Base-by-base conservation (phyloP, 2,329 filamentous ascomycete species). In the Fusarium sp. region DNA sequence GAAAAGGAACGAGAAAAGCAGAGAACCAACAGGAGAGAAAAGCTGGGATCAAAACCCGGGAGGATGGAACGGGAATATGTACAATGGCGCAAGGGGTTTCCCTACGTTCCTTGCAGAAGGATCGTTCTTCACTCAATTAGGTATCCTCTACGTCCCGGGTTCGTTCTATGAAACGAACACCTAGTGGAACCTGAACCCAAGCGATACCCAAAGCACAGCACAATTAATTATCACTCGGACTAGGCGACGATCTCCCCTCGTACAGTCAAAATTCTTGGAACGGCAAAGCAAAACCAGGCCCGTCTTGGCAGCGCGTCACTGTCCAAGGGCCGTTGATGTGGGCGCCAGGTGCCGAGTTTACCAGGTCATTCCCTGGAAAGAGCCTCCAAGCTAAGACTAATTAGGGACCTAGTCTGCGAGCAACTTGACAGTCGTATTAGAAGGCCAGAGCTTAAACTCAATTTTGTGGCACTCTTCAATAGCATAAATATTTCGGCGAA, bases 31-130 rank as follows among this genome's bases (percentile, higher is more conserved):
- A 55, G 4, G 4, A 44, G 14, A 24, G 20, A 44, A 40, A 29
- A 12, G 30, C 53, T 44, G 34, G 52, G 42, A 32, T 29, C 24
- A 12, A 46, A 59, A 60, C 47, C 63, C 63, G 22, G 50, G 42
- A 40, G 30, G 47, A 66, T 27, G 55, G 49, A 29, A 52, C 45
- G 34, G 45, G 30, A 49, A 42, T 49, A 67, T 66, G 63, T 66
- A 66, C 25, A 56, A 65, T 30, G 20, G 22, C 47, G 47, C 62
- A 54, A 29, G 44, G 44, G 44, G 32, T 10, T 8, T 12, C 27
- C 27, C 27, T 29, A 29, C 5, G 8, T 27, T 22, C 6, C 32
- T 40, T 11, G 50, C 18, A 44, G 22, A 27, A 15, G 32, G 9
- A 34, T 10, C 8, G 34, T n/a, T 38, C 34, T n/a, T 38, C 6